Percentiles rank a stretch among this genome's conserved stretches.
phyloP scores from a whole-genome alignment of 352 stramenopile genomes.

The Phytophthora quininea region DNA sequence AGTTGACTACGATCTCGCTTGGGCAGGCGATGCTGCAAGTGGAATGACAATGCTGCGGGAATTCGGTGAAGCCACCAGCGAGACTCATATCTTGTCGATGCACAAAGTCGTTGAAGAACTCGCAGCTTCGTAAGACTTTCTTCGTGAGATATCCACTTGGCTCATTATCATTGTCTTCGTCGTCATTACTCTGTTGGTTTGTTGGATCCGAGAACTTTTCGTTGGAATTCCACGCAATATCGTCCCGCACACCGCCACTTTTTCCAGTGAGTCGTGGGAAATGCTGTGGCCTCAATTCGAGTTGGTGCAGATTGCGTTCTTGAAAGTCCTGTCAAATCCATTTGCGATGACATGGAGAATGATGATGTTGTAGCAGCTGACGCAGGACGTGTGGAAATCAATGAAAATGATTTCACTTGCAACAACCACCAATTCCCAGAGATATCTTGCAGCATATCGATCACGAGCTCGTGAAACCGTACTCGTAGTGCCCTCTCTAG shows the following conservation, averaged over 20 bases:
- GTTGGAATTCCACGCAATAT: constrained; percentile 25
- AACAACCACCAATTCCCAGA: constrained; percentile 67
- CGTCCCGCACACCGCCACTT: constrained; percentile 61
- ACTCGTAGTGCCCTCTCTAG: constrained; percentile 48
- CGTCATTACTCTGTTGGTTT: constrained; percentile 14
- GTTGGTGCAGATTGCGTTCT: constrained; percentile 57
- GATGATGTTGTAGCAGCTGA: constrained; percentile 15
- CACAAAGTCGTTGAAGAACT: constrained; percentile 64
- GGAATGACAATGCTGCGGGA: constrained; percentile 49
- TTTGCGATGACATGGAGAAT: not conserved
- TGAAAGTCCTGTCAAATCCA: not conserved
- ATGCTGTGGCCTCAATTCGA: constrained; percentile 31
- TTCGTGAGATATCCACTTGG: constrained; percentile 64
- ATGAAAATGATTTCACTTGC: constrained; percentile 73
- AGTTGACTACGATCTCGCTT: constrained; percentile 58
- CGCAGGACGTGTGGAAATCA: constrained; percentile 25
- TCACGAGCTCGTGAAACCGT: constrained; percentile 52
- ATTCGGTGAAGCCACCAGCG: constrained; percentile 44
- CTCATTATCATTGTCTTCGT: constrained; percentile 13
- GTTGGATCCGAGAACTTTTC: not conserved
- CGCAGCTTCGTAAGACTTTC: constrained; percentile 70
- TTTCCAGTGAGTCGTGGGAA: constrained; percentile 27
- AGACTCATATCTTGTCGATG: constrained; percentile 50
- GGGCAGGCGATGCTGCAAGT: constrained; percentile 58
- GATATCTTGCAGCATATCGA: constrained; percentile 64